A percentile compares a stretch with the other conserved stretches of the same genome.
Evolutionary conservation across 768 basidiomycete genomes (phyloP).

Genomic region (Hygrophorus pudorinus): DNA sequence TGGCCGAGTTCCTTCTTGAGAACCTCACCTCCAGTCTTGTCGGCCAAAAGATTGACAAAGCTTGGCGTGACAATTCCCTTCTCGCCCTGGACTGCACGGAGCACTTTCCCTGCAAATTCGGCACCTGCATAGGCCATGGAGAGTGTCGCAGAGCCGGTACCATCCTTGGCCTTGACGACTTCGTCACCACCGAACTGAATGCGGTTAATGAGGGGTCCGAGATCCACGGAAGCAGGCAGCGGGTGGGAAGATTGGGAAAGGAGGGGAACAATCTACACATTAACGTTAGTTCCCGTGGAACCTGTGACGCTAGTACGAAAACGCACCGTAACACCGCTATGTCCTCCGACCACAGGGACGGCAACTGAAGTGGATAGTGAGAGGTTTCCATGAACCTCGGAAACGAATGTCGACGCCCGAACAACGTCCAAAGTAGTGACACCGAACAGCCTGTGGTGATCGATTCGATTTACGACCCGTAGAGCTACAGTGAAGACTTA

Average conservation of each 20-base stretch:
- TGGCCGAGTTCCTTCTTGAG: constrained; percentile 69
- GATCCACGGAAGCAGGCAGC: constrained; percentile 44
- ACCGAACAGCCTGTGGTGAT: constrained; percentile 72
- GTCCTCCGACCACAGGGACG: constrained; percentile 92
- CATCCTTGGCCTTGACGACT: constrained; percentile 96
- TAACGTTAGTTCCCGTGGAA: not conserved
- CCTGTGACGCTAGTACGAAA: not conserved
- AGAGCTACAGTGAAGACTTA: constrained; percentile 21
- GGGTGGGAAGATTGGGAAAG: constrained; percentile 84
- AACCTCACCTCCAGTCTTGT: constrained; percentile 59
- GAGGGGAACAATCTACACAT: constrained; percentile 73
- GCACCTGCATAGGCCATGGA: constrained; percentile 96
- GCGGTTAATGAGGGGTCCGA: constrained; percentile 64
- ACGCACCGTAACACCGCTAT: constrained; percentile 82
- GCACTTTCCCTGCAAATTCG: constrained; percentile 75
- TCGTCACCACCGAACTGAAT: constrained; percentile 97
- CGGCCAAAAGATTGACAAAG: constrained; percentile 73
- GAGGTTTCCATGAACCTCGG: constrained; percentile 62
- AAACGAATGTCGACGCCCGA: constrained; percentile 92
- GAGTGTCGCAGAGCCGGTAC: constrained; percentile 89
- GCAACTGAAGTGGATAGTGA: constrained; percentile 49
- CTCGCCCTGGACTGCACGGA: constrained; percentile 81
- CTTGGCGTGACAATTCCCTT: constrained; percentile 78
- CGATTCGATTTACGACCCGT: not conserved
- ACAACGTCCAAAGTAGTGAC: constrained; percentile 97